phyloP scores from a whole-genome alignment of 805 yeast genomes.

The Suhomyces xylopsoci region DNA sequence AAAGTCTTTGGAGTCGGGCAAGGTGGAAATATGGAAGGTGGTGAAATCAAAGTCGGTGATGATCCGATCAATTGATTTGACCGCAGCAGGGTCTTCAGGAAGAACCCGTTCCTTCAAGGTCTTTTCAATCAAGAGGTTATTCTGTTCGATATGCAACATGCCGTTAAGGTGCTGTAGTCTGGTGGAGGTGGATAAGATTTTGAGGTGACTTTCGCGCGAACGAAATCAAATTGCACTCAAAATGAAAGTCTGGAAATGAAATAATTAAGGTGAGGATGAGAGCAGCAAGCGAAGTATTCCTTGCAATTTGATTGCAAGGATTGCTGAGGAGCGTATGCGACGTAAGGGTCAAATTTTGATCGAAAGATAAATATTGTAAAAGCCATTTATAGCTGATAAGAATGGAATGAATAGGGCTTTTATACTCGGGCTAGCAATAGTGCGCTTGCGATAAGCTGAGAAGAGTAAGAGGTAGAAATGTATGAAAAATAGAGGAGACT shows the following conservation, averaged over 20 bases:
- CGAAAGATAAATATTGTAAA: too few species aligned
- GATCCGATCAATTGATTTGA: constrained; percentile 69
- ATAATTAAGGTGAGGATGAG: too few species aligned
- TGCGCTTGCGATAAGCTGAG: too few species aligned
- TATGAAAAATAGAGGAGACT: not conserved
- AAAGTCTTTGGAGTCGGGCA: constrained; percentile 63
- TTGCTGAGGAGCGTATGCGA: too few species aligned
- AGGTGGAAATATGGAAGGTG: constrained; percentile 85
- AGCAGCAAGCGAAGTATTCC: too few species aligned
- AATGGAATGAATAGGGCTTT: too few species aligned
- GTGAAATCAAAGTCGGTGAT: constrained; percentile 96
- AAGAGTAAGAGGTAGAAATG: too few species aligned
- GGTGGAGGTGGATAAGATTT: not conserved
- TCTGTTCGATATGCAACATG: constrained; percentile 85
- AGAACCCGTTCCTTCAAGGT: constrained; percentile 70
- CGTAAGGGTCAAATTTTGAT: too few species aligned
- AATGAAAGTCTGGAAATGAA: too few species aligned
- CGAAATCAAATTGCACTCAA: not conserved
- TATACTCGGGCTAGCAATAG: too few species aligned
- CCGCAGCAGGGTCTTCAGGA: constrained; percentile 31
- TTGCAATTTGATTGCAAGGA: too few species aligned
- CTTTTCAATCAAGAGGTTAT: constrained; percentile 77
- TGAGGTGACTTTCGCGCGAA: not conserved
- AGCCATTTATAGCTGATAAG: too few species aligned
- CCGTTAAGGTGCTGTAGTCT: not conserved